Conservation (phyloP, 768 basidiomycete genomes). For the Rhizopogon vulgaris region DNA sequence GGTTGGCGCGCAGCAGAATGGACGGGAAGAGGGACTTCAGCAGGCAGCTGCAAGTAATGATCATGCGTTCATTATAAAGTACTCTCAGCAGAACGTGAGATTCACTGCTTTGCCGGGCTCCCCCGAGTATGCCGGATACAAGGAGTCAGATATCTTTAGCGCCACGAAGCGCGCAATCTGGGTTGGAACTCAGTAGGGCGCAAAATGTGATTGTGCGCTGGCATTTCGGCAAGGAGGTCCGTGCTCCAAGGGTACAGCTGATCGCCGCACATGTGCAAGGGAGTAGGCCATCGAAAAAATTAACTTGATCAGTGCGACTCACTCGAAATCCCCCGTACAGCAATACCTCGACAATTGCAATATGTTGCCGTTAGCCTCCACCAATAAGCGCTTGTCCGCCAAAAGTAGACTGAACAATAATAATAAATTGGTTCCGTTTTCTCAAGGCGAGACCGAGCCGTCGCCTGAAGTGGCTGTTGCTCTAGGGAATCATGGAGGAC, state of each 20-base stretch:
- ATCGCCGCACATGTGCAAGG: background rate
- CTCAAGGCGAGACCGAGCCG: background rate
- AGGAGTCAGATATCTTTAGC: constrained; percentile 10
- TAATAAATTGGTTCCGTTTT: background rate
- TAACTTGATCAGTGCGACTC: background rate
- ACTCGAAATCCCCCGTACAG: background rate
- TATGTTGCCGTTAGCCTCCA: background rate
- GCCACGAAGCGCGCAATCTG: constrained; percentile 2
- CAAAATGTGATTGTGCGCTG: background rate
- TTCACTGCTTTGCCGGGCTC: constrained; percentile 15
- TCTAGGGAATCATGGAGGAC: background rate
- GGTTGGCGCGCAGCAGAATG: background rate
- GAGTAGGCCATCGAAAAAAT: too few species aligned
- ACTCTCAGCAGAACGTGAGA: constrained; percentile 13
- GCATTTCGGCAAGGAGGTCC: background rate
- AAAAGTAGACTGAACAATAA: background rate
- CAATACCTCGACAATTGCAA: background rate
- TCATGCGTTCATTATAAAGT: constrained; percentile 17
- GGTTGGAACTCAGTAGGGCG: background rate
- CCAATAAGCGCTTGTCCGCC: background rate
- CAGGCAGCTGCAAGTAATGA: constrained; percentile 6
- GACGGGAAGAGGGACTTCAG: constrained; percentile 11
- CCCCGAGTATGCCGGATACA: constrained; percentile 19
- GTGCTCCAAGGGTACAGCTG: background rate
- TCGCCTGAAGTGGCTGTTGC: background rate